A percentile compares a stretch with the other conserved stretches of the same genome.
Conservation (phyloP, 129 eudicot genomes). For the Saposhnikovia divaricata region DNA sequence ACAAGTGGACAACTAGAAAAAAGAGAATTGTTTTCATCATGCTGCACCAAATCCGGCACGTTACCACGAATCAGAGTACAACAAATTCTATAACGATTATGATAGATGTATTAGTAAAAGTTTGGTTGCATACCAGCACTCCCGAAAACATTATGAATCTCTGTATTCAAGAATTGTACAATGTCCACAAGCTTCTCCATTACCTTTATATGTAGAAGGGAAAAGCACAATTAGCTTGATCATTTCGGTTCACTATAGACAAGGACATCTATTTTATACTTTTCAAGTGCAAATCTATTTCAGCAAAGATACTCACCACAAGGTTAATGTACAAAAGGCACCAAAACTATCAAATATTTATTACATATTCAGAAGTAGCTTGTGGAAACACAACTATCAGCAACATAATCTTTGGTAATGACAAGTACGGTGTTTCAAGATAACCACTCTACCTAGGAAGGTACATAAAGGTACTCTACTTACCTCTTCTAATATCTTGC, state of each 20-base stretch:
- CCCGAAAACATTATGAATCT: slow-evolving; percentile 85
- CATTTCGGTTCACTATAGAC: background rate
- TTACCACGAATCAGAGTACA: background rate
- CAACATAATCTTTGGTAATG: background rate
- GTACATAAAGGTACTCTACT: slow-evolving; percentile 6
- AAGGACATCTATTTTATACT: slow-evolving; percentile 5
- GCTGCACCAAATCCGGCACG: background rate
- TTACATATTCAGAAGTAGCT: background rate
- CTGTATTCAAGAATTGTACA: slow-evolving; percentile 83
- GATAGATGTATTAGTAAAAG: background rate
- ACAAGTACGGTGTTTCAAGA: background rate
- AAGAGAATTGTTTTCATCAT: background rate
- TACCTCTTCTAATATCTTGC: slow-evolving; percentile 94
- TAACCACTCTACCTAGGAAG: background rate
- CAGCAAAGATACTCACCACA: background rate
- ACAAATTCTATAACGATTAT: background rate
- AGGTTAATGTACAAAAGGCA: background rate
- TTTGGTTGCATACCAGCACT: slow-evolving; percentile 47
- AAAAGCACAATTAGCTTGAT: slow-evolving; percentile 12
- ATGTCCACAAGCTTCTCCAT: slow-evolving; percentile 98
- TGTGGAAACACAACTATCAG: background rate
- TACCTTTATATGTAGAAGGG: slow-evolving; percentile 44
- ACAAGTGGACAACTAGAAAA: background rate
- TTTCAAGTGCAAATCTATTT: background rate
- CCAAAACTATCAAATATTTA: background rate